Evolutionary conservation across 495 filamentous ascomycete genomes (phyloP).

Genomic region (Penicillium macrosclerotiorum): DNA sequence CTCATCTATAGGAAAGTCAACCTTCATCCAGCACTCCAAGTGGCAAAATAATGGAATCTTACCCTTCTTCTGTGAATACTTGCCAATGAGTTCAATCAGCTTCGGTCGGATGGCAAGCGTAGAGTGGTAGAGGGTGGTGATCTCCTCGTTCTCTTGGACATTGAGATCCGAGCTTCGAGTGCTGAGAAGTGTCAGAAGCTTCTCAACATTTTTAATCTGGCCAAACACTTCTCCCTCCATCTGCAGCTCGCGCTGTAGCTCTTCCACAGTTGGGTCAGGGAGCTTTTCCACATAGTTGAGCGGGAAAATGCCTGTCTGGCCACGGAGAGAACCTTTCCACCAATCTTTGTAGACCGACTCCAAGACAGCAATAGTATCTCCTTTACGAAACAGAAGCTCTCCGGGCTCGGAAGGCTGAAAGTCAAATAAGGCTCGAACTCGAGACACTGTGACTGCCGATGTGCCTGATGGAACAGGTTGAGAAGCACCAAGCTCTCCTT

Average conservation of each 20-base stretch:
- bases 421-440: constrained; percentile 90
- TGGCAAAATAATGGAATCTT: constrained; percentile 10
- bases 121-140: constrained; percentile 88
- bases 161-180: constrained; percentile 87
- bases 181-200: constrained; percentile 88
- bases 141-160: constrained; percentile 88
- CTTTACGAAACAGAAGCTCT: constrained; percentile 93
- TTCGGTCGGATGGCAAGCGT: constrained; percentile 94
- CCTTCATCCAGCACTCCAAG: not conserved
- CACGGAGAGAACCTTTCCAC: constrained; percentile 95
- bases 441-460: constrained; percentile 94
- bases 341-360: constrained; percentile 99
- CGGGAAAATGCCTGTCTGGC: constrained; percentile 96
- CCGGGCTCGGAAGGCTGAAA: constrained; percentile 92
- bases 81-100: constrained; percentile 96
- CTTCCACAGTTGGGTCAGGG: constrained; percentile 88
- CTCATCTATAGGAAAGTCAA: constrained; percentile 63
- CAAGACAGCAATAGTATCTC: constrained; percentile 93
- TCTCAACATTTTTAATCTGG: constrained; percentile 98
- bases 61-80: constrained; percentile 99
- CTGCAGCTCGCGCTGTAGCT: constrained; percentile 91
- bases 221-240: constrained; percentile 98
- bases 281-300: constrained; percentile 99
- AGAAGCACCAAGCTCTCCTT: constrained; percentile 40
- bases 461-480: constrained; percentile 64